Base-by-base conservation (phyloP, 164 flowering plant genomes). In the Berberis vulgaris region DNA sequence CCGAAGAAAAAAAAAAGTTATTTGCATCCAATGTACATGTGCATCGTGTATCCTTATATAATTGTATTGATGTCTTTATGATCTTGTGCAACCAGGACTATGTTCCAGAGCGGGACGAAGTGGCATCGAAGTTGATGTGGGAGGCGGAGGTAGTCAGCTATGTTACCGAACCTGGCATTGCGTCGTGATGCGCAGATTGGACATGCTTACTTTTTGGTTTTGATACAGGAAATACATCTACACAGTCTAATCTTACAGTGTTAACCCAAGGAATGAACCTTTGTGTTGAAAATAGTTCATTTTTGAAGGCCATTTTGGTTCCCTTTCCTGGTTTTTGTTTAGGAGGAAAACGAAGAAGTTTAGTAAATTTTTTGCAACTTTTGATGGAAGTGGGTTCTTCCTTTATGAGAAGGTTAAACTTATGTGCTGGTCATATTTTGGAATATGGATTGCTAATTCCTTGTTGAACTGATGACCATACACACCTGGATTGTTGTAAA, bases 51-150 rank as follows among this genome's bases (percentile, higher is more conserved):
- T 45, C 5, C 45, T 13, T 43, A 2, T 47, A n/a, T 7, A 7
- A 11, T 46, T 9, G n/a, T 10, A 1, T 49, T 50, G 2, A 2
- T 58, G 13, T 39, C 5, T 54, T 10, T 45, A 13, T 13, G 43
- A 42, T 66, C 13, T 11, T 64, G 43, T 53, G 41, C 13, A 43
- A 1, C 2, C 76, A 88, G 96, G 96, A 89, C 42, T 81, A 82
- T 69, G 83, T 76, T 26, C 95, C 94, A 0, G 84, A 87, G 66
- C 63, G 66, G 43, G 95, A 90, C 65, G 94, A 90, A 42, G 60
- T 76, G 1, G 70, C 83, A 54, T 77, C 92, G 1, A 86, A 78
- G 70, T 65, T 90, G 79, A 77, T 76, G 0, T 90, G 97, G 97
- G 92, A 85, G 26, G 87, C 78, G 50, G 87, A 81, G 56, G 72